Evolutionary conservation across 1,139 yeast species (phyloP), one percentile per base, ranked within the genome.

Genomic region (Hanseniaspora gamundiae): DNA sequence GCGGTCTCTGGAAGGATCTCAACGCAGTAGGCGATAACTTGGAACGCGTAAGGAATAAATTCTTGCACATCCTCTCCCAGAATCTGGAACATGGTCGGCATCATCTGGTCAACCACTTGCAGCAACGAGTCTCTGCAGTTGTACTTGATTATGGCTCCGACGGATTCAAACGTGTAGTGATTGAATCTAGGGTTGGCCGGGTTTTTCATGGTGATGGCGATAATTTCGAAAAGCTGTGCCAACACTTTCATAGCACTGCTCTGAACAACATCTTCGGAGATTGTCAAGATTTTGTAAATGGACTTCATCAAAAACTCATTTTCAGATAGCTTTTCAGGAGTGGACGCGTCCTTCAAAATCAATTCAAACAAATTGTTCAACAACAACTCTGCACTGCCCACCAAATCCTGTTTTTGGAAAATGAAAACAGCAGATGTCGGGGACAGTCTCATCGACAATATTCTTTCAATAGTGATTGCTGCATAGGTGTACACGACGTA

Each of bases 141-240:
- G 56, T 63, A 80, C 54, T 80, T 80, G 48, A 88, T 66, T 42
- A 88, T 66, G 13, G 81, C 79, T 24, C 93, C 93, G 48, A 91
- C 70, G 13, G 94, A 73, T 67, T 93, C 99, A 61, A 93, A 93
- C 2, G 84, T 71, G 57, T 78, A 93, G 62, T 93, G 98, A 7
- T 88, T 76, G 59, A 91, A 93, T 53, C 80, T 77, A 21, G 99
- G 98, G 60, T 93, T 93, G 10, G 97, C 84, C 13, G 98, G 99
- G 56, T 93, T 93, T 54, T 79, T 80, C 35, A 88, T 70, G 43
- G 88, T 85, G 20, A 78, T 75, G 30, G 70, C 71, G 41, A 88
- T 69, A 43, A 93, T 83, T 42, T 72, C 69, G 44, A 87, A 64
- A 40, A 91, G 67, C 58, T 88, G 91, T 28, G 73, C 70, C 40